Evolutionary conservation across 495 filamentous ascomycete genomes (phyloP), one percentile per base, ranked within the genome.

Genomic region (Penicillium longicatenatum): DNA sequence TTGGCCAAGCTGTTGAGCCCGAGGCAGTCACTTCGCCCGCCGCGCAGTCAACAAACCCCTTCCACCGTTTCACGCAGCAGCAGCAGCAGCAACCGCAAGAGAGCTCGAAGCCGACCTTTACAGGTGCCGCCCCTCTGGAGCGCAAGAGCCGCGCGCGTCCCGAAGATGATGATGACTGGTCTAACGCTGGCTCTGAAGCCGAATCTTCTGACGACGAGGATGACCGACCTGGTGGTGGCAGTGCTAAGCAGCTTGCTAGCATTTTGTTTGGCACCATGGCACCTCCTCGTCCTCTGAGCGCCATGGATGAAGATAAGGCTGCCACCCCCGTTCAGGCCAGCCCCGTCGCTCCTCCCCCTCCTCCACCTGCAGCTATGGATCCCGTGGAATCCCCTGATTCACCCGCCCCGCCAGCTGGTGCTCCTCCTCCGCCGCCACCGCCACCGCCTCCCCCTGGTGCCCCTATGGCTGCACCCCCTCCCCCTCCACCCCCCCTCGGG

Each of bases 251-350:
- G 57, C 86, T 98, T 33, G 94, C 94, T 17, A 92, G 89, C 35
- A 94, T 92, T 58, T 83, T 98, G 30, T 98, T 98, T 72, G 93
- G 94, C 54, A 96, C 93, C 50, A 98, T 98, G 94, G 94, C 83
- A 10, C 94, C 94, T 42, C 94, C 94, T 20, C 86, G 93, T 50
- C 92, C 95, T 33, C 70, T 97, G 24, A 93, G 90, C 48, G 89
- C 90, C 9, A 85, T 88, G 75, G 91, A 90, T 50, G 67, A 70
- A 44, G 85, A 90, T 48, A 87, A 88, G 62, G 5, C 45, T 12
- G 60, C 71, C 33, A 71, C 77, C 55, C 67, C 75, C 21, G 69
- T 75, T 19, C 72, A 69, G 57, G 74, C 67, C 54, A 73, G 50
- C 58, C 69, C 72, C 42, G 54, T 62, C 17, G 65, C 63, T 46